Evolutionary conservation across 1,284 basidiomycete species (phyloP).

Genomic region (Ustilago sp.): DNA sequence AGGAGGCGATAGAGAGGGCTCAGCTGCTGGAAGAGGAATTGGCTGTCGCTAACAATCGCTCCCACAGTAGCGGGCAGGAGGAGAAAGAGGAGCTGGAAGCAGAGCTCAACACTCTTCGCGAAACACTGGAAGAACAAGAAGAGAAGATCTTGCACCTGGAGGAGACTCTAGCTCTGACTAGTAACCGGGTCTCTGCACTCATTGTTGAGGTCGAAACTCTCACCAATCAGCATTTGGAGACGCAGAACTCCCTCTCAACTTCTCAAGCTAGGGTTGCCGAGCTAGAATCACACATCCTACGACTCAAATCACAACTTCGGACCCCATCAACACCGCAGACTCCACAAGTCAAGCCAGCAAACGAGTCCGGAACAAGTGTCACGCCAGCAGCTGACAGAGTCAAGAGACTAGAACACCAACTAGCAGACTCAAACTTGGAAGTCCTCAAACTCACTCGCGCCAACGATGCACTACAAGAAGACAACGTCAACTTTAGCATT

Average conservation of each 20-base stretch:
- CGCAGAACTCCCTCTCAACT: neutral
- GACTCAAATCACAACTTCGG: slow-evolving; percentile 19
- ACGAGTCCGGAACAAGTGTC: no score
- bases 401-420: slow-evolving; percentile 1
- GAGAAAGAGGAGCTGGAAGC: slow-evolving; percentile 10
- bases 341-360: no score
- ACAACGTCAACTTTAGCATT: slow-evolving; percentile 54
- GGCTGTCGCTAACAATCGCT: neutral
- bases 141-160: slow-evolving; percentile 13
- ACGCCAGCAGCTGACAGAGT: neutral
- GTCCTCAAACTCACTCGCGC: slow-evolving; percentile 53
- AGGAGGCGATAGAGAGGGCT: slow-evolving; percentile 1
- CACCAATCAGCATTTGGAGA: neutral
- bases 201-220: slow-evolving; percentile 11
- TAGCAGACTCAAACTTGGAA: slow-evolving; percentile 31
- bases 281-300: slow-evolving; percentile 21
- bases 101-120: slow-evolving; percentile 8
- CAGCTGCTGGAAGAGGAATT: slow-evolving; percentile 22
- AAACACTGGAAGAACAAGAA: slow-evolving; percentile 11
- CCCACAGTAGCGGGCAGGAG: neutral
- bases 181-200: slow-evolving; percentile 5
- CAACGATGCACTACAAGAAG: slow-evolving; percentile 52
- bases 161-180: slow-evolving; percentile 33
- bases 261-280: neutral
- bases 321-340: neutral